Evolutionary conservation across 2,329 filamentous ascomycete genomes (phyloP).

Genomic region (Neofusicoccum parvum): DNA sequence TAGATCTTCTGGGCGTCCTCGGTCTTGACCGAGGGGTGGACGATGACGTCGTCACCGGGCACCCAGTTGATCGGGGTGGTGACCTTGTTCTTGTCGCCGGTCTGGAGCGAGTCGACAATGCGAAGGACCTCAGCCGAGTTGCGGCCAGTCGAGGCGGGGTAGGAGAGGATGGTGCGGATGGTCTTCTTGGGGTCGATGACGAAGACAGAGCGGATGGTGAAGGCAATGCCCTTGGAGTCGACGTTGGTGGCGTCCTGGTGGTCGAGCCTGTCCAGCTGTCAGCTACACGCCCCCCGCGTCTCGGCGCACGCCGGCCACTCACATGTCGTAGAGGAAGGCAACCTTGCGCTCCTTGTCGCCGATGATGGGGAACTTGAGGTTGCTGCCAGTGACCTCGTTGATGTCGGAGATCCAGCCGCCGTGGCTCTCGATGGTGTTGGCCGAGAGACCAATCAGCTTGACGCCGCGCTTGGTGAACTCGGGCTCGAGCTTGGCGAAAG

Average conservation of each 20-base stretch:
- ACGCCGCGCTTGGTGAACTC: conserved; percentile 86
- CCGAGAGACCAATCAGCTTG: conserved; percentile 85
- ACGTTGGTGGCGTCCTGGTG: conserved; percentile 62
- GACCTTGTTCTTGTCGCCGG: conserved; percentile 82
- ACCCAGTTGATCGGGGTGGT: conserved; percentile 91
- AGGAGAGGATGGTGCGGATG: conserved; percentile 85
- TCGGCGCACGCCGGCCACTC: conserved; percentile 29
- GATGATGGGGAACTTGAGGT: conserved; percentile 53
- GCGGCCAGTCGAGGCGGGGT: conserved; percentile 82
- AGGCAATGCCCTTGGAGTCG: conserved; percentile 67
- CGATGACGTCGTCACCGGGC: conserved; percentile 87
- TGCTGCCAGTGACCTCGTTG: conserved; percentile 49
- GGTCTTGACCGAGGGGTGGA: conserved; percentile 79
- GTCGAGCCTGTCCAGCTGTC: conserved; percentile 39
- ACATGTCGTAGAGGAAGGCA: conserved; percentile 54
- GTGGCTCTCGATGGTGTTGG: conserved; percentile 84
- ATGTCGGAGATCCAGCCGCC: conserved; percentile 85
- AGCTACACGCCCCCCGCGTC: conserved; percentile 32
- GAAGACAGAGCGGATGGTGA: conserved; percentile 94
- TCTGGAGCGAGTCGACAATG: conserved; percentile 61
- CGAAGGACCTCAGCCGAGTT: conserved; percentile 61
- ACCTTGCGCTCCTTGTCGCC: conserved; percentile 52
- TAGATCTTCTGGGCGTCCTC: conserved; percentile 88
- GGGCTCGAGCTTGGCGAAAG: conserved; percentile 84
- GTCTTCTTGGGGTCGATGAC: conserved; percentile 93